Conservation (phyloP, 441 rosid species). For the Adansonia rubrostipa region DNA sequence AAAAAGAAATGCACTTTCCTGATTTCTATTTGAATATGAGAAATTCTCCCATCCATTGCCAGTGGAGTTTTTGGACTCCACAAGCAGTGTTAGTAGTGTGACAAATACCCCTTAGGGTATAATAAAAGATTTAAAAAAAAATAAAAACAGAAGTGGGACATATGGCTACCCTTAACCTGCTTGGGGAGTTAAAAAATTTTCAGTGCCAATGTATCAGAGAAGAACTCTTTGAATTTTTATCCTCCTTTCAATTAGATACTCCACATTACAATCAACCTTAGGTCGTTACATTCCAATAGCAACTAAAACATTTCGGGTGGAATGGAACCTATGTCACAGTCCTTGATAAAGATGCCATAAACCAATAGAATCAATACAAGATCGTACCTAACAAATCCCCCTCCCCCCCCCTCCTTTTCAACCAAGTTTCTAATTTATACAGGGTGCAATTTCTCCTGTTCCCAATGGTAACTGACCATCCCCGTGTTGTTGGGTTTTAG, state of each 20-base stretch:
- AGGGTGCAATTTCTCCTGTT: background rate
- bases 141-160: too few species aligned
- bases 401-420: background rate
- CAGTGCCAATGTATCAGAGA: too few species aligned
- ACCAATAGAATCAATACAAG: background rate
- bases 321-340: background rate
- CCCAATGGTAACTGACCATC: background rate
- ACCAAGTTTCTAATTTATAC: background rate
- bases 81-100: too few species aligned
- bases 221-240: background rate
- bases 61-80: too few species aligned
- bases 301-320: slow-evolving; percentile 6
- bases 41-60: too few species aligned
- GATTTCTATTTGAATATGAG: background rate
- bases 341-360: background rate
- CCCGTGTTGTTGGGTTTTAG: background rate
- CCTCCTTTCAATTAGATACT: background rate
- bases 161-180: too few species aligned
- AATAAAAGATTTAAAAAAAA: too few species aligned
- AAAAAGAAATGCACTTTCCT: background rate
- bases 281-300: background rate
- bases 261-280: background rate
- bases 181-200: too few species aligned
- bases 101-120: too few species aligned
- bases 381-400: background rate